phyloP scores from a whole-genome alignment of 1,139 yeast species.

The Sugiyamaella grinbergsii region DNA sequence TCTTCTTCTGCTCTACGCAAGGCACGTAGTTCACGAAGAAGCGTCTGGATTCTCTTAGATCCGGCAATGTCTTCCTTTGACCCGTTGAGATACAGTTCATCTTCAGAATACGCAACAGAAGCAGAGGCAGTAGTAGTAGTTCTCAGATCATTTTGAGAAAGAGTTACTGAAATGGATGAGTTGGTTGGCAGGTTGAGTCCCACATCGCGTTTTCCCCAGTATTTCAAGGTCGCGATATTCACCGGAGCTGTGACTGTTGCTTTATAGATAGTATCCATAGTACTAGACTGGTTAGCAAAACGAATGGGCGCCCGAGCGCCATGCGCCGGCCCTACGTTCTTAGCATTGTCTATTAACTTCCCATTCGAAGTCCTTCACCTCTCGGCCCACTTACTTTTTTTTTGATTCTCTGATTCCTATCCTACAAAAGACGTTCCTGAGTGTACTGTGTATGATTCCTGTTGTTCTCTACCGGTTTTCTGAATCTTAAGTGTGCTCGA shows the following conservation, averaged over 20 bases:
- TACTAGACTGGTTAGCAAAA: no score
- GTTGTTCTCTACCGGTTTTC: no score
- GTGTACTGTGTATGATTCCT: no score
- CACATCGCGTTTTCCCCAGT: conserved; percentile 97
- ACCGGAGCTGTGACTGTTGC: conserved; percentile 97
- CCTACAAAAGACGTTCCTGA: no score
- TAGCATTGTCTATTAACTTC: no score
- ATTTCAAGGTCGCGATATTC: conserved; percentile 93
- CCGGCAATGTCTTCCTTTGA: conserved; percentile 52
- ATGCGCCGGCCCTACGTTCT: no score
- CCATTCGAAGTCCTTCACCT: no score
- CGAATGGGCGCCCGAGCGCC: no score
- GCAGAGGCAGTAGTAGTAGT: conserved; percentile 89
- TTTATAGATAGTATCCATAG: conserved; percentile 46
- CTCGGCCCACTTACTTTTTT: no score
- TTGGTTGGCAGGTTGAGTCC: conserved; percentile 89
- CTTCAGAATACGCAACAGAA: conserved; percentile 56
- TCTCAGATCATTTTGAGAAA: conserved; percentile 84
- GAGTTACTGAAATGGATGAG: conserved; percentile 90
- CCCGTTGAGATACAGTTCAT: conserved; percentile 84
- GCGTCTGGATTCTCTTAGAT: conserved; percentile 75
- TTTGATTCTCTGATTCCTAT: no score
- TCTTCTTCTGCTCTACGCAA: conserved; percentile 57
- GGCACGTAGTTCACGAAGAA: conserved; percentile 71
- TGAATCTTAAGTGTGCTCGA: no score